A percentile compares a stretch with the other conserved stretches of the same genome.
Evolutionary conservation across 1,284 basidiomycete species (phyloP).

Genomic region (Takashimella tepidaria): DNA sequence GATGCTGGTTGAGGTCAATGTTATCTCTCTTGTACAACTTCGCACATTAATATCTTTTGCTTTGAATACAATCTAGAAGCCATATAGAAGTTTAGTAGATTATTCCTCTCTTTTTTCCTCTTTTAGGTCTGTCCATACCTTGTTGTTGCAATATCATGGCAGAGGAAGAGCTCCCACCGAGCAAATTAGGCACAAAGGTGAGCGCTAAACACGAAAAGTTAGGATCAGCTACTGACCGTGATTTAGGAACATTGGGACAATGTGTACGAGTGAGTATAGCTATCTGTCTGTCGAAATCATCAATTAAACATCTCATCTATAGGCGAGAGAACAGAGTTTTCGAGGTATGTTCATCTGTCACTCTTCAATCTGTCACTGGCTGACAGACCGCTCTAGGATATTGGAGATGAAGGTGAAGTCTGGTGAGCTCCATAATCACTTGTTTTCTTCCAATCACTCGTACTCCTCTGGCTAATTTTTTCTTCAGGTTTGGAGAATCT

Average conservation of each 20-base stretch:
- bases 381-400: conserved; percentile 3
- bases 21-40: too few relatives aligned
- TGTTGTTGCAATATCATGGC: too few relatives aligned
- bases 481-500: conserved; percentile 44
- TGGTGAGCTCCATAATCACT: conserved; percentile 25
- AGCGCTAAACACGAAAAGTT: background rate
- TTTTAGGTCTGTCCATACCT: too few relatives aligned
- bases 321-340: conserved; percentile 47
- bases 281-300: background rate
- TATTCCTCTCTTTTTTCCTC: too few relatives aligned
- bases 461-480: background rate
- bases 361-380: background rate
- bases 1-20: too few relatives aligned
- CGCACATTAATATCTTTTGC: too few relatives aligned
- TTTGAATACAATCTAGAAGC: too few relatives aligned
- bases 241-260: conserved; percentile 44
- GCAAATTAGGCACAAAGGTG: conserved; percentile 45
- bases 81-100: too few relatives aligned
- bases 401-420: conserved; percentile 34
- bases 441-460: background rate
- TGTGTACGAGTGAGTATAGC: conserved; percentile 41
- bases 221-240: background rate
- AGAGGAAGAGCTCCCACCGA: conserved; percentile 46
- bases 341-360: conserved; percentile 17
- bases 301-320: background rate